Percentiles rank a stretch among this genome's conserved stretches.
Conservation (phyloP, 345 rosid species). For the Physaria fendleri region DNA sequence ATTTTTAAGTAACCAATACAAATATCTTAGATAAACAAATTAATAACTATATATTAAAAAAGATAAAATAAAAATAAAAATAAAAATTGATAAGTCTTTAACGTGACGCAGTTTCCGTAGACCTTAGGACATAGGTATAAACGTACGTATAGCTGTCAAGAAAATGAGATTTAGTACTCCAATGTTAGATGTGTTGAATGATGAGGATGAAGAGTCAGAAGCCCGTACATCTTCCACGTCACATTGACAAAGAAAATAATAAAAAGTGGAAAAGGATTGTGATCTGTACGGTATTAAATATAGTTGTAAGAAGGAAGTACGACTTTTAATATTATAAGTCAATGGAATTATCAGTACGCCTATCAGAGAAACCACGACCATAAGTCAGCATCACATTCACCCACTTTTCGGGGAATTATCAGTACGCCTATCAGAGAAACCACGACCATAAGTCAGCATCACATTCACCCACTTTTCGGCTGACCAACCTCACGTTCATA, state of each 20-base stretch:
- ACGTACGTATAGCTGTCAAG: too few relatives aligned
- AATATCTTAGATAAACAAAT: not conserved
- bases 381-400: too few relatives aligned
- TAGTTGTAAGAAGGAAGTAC: not conserved
- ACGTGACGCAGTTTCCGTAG: not conserved
- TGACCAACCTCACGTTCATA: constrained; percentile 22
- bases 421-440: too few relatives aligned
- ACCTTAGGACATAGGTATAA: not conserved
- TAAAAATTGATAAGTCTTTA: not conserved
- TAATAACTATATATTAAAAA: not conserved
- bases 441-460: too few relatives aligned
- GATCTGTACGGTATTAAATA: constrained; percentile 26
- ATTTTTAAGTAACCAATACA: not conserved
- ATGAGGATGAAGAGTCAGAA: constrained; percentile 24
- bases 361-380: constrained; percentile 28
- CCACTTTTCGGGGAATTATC: too few relatives aligned
- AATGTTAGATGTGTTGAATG: constrained; percentile 10
- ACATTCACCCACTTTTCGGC: not conserved
- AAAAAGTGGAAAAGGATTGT: not conserved
- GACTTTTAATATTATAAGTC: constrained; percentile 23
- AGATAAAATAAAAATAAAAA: too few relatives aligned
- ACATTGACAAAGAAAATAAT: not conserved
- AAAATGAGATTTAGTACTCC: too few relatives aligned
- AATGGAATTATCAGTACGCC: constrained; percentile 15
- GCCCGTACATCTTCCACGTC: constrained; percentile 30